Evolutionary conservation across 1,284 basidiomycete genomes (phyloP), one percentile per base, ranked within the genome.

Genomic region (Pseudozyma sp.): DNA sequence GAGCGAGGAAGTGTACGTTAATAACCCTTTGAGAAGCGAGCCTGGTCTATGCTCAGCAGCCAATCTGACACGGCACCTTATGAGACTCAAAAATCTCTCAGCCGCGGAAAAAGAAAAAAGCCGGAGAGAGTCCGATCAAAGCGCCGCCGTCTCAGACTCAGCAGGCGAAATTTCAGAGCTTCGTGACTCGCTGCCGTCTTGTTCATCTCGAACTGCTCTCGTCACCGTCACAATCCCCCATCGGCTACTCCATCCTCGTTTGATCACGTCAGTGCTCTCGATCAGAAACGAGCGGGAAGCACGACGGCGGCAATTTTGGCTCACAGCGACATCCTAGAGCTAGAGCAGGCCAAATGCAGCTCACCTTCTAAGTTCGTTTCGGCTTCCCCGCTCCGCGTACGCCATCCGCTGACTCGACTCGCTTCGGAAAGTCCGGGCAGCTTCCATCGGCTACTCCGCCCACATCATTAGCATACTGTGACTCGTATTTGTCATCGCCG

Each of bases 101-200:
- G 24, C 24, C 24, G 5, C 17, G 19, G 31, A 16, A 31, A 29
- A 29, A 33, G 24, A 48, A 56, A 56, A 34, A 49, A 39, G 51
- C 68, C 53, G 68, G 55, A 50, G 45, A 49, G 50, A 24, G 30
- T 55, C 68, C 68, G 68, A 60, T 56, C 53, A 70, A 70, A 60
- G 61, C 55, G 40, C 66, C 66, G 66, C 40, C 16, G 2, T 14
- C 40, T 10, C 7, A n/a, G 40, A 10, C 16, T 34, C n/a, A 24
- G 16, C 9, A 14, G 14, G 53, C 43, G 34, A 37, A 37, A 5
- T 57, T n/a, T 29, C 42, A 45, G 19, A 42, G 7, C 31, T 49
- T 44, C 49, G 40, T 29, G 11, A 42, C n/a, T 29, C 19, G 39
- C 17, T 49, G 33, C 24, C 31, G 31, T 24, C 24, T 24, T 24